These are phyloP conservation scores for Nannochloropsis salina DNA, from an alignment of 108 stramenopile species.

Conservation along the genomic window DNA sequence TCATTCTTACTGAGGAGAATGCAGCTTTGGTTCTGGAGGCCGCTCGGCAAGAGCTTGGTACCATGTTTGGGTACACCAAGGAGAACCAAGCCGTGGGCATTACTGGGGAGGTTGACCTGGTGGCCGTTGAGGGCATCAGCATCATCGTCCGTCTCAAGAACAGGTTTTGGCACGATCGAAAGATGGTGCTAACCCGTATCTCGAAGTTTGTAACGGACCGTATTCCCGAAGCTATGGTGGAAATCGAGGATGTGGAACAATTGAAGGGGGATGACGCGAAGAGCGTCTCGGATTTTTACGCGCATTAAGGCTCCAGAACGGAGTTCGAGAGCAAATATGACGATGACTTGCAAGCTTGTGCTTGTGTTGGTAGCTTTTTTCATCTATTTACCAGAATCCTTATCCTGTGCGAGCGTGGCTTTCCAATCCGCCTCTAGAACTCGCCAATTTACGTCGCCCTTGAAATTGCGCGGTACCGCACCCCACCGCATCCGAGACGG, in stretches of 20 bases:
- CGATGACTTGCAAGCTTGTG: too few relatives aligned
- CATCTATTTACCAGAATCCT: too few relatives aligned
- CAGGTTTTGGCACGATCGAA: conserved; percentile 78
- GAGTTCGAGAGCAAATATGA: too few relatives aligned
- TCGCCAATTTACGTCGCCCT: conserved; percentile 23
- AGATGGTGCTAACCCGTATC: conserved; percentile 68
- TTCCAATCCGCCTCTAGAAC: neutral
- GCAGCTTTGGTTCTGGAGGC: conserved; percentile 2
- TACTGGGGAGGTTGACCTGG: conserved; percentile 78
- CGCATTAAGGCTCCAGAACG: neutral
- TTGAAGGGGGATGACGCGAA: conserved; percentile 17
- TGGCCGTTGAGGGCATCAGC: conserved; percentile 72
- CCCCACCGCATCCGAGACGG: conserved; percentile 9
- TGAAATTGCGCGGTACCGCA: conserved; percentile 24
- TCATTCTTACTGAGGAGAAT: conserved; percentile 18
- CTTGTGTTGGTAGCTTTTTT: too few relatives aligned
- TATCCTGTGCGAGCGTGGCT: neutral
- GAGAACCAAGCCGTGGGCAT: conserved; percentile 82
- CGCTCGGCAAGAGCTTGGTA: conserved; percentile 32
- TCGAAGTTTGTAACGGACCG: neutral
- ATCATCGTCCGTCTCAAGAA: conserved; percentile 62
- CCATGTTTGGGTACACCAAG: conserved; percentile 76
- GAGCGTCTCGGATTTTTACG: conserved; percentile 15
- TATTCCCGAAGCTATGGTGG: conserved; percentile 13
- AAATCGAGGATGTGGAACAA: conserved; percentile 13